Conservation (phyloP, 2,329 filamentous ascomycete species). For the Pestalotiopsis sp. region DNA sequence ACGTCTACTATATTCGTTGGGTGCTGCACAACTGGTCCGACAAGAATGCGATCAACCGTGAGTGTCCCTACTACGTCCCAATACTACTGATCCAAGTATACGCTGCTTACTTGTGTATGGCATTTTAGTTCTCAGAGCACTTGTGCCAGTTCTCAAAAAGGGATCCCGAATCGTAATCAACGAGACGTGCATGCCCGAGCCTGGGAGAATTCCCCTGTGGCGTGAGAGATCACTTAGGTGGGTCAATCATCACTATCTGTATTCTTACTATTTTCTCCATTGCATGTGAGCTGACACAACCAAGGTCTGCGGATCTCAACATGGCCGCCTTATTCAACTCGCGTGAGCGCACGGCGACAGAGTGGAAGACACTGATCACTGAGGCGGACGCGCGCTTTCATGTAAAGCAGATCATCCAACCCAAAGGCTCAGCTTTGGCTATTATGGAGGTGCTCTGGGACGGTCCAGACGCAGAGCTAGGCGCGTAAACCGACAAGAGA, state of each 20-base stretch:
- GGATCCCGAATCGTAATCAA: slow-evolving; percentile 28
- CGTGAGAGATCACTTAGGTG: slow-evolving; percentile 18
- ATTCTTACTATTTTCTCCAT: too few relatives aligned
- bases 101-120: slow-evolving; percentile 16
- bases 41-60: slow-evolving; percentile 12
- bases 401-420: not conserved
- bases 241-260: too few relatives aligned
- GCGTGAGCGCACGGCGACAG: slow-evolving; percentile 35
- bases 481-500: too few relatives aligned
- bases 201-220: slow-evolving; percentile 8
- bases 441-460: not conserved
- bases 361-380: slow-evolving; percentile 36
- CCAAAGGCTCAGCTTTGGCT: not conserved
- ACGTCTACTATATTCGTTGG: slow-evolving; percentile 43
- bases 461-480: too few relatives aligned
- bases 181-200: slow-evolving; percentile 16
- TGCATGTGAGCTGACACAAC: too few relatives aligned
- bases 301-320: slow-evolving; percentile 36
- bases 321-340: slow-evolving; percentile 42
- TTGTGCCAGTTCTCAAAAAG: slow-evolving; percentile 39
- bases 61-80: too few relatives aligned
- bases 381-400: slow-evolving; percentile 35
- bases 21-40: slow-evolving; percentile 50
- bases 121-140: slow-evolving; percentile 30
- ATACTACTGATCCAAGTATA: not conserved